These are phyloP conservation scores for Neurospora sp. DNA, from an alignment of 2,329 filamentous ascomycete genomes.

Conservation along the genomic window DNA sequence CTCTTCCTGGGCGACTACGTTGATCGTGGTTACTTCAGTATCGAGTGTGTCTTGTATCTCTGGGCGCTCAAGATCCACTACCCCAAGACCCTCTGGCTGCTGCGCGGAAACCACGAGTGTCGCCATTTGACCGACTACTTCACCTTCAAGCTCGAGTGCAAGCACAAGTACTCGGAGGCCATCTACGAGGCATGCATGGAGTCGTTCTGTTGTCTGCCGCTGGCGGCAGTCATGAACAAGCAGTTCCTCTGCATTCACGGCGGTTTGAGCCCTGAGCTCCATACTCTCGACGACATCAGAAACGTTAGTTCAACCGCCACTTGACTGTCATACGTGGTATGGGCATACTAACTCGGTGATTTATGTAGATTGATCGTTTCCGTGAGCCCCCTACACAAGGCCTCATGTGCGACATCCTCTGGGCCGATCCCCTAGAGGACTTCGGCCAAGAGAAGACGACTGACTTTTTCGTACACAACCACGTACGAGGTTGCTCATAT, in stretches of 20 bases:
- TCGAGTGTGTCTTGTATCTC: conserved; percentile 96
- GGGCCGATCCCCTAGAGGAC: conserved; percentile 95
- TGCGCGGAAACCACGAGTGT: conserved; percentile 97
- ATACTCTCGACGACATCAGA: conserved; percentile 90
- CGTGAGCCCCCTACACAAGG: conserved; percentile 94
- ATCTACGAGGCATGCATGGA: conserved; percentile 98
- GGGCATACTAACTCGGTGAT: neutral
- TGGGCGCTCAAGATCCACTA: conserved; percentile 99
- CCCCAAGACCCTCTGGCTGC: conserved; percentile 90
- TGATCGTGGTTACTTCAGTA: conserved; percentile 96
- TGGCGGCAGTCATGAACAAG: conserved; percentile 99
- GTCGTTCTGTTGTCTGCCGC: conserved; percentile 85
- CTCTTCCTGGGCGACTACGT: conserved; percentile 97
- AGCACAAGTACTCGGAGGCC: conserved; percentile 96
- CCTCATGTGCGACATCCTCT: conserved; percentile 98
- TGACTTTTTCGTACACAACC: conserved; percentile 96
- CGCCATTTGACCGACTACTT: conserved; percentile 99
- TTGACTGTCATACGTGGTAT: neutral
- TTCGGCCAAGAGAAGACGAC: conserved; percentile 98
- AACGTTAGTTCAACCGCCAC: conserved; percentile 44
- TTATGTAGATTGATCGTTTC: conserved; percentile 83
- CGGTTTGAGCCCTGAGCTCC: conserved; percentile 87
- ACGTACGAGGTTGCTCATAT: conserved; percentile 96
- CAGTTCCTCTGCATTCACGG: conserved; percentile 98
- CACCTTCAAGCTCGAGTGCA: conserved; percentile 99